Conservation (phyloP, 495 filamentous ascomycete genomes). For the Aspergillus coremiiformis region DNA sequence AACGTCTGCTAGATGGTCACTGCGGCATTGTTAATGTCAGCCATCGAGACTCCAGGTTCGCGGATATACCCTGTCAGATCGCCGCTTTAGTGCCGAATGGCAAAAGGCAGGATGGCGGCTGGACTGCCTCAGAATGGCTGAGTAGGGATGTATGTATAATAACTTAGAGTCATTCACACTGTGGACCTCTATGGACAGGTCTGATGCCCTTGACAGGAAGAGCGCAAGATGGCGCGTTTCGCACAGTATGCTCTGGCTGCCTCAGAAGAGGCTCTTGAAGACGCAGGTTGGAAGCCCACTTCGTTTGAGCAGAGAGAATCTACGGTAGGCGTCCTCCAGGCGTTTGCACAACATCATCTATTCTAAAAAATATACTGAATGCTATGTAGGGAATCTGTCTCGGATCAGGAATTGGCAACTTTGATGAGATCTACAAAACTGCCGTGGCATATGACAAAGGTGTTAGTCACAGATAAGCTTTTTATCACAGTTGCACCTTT, state of each 20-base stretch:
- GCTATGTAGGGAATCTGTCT: constrained; percentile 66
- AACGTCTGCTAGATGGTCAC: constrained; percentile 65
- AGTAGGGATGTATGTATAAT: constrained; percentile 38
- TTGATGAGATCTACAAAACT: constrained; percentile 81
- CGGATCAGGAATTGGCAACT: constrained; percentile 92
- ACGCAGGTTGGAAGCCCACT: constrained; percentile 71
- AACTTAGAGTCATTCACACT: background rate
- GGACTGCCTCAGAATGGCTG: constrained; percentile 77
- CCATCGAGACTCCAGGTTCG: constrained; percentile 50
- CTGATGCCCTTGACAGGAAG: constrained; percentile 42
- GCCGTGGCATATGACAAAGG: constrained; percentile 67
- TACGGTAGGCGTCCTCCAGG: constrained; percentile 43
- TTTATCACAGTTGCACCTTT: background rate
- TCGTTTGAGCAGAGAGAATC: constrained; percentile 55
- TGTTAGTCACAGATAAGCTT: constrained; percentile 38
- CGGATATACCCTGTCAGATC: constrained; percentile 69
- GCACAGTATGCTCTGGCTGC: constrained; percentile 87
- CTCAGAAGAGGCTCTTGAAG: constrained; percentile 74
- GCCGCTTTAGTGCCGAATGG: constrained; percentile 73
- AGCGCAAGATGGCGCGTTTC: constrained; percentile 84
- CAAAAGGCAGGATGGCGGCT: constrained; percentile 46
- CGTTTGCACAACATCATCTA: too few species aligned
- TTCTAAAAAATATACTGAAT: background rate
- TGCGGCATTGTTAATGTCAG: constrained; percentile 71
- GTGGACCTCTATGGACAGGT: background rate